These are phyloP conservation scores for Mucor irregularis DNA, from an alignment of 371 early-diverging fungal genomes.

Conservation along the genomic window DNA sequence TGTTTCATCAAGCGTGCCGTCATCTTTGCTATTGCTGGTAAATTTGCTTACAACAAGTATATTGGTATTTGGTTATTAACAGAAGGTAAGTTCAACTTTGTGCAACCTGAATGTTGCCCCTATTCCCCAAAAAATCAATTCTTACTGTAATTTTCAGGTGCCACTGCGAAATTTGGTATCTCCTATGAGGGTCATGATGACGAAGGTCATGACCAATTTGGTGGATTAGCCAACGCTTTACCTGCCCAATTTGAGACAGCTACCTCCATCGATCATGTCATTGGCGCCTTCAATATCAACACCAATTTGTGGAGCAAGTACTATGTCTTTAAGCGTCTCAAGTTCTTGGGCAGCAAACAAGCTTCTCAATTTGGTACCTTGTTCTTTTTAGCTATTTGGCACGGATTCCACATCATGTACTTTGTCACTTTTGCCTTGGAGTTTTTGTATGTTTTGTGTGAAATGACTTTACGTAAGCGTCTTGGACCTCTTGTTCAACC, in stretches of 20 bases:
- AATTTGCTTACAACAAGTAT: conserved; percentile 66
- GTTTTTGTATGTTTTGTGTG: conserved; percentile 55
- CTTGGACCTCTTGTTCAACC: conserved; percentile 29
- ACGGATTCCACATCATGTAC: conserved; percentile 70
- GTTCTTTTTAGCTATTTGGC: conserved; percentile 76
- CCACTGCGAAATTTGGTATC: conserved; percentile 63
- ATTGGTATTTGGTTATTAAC: conserved; percentile 71
- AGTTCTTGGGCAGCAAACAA: conserved; percentile 69
- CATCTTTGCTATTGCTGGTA: conserved; percentile 54
- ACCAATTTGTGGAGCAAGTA: conserved; percentile 76
- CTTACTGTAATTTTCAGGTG: conserved; percentile 34
- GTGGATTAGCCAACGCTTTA: conserved; percentile 64
- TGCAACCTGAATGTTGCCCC: too few relatives aligned
- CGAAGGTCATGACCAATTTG: conserved; percentile 49
- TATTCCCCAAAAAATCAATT: too few relatives aligned
- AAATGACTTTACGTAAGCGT: conserved; percentile 26
- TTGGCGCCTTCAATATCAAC: conserved; percentile 72
- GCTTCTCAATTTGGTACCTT: conserved; percentile 60
- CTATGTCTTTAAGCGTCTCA: conserved; percentile 72
- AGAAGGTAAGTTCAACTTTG: too few relatives aligned
- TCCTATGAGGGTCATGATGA: conserved; percentile 62
- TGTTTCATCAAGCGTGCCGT: conserved; percentile 40
- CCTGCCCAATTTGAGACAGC: conserved; percentile 51
- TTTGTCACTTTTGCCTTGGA: conserved; percentile 65
- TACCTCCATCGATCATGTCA: conserved; percentile 58